A percentile compares a stretch with the other conserved stretches of the same genome.
These are phyloP conservation scores for Cyberlindnera lachancei DNA, from an alignment of 805 yeast genomes.

Conservation along the genomic window DNA sequence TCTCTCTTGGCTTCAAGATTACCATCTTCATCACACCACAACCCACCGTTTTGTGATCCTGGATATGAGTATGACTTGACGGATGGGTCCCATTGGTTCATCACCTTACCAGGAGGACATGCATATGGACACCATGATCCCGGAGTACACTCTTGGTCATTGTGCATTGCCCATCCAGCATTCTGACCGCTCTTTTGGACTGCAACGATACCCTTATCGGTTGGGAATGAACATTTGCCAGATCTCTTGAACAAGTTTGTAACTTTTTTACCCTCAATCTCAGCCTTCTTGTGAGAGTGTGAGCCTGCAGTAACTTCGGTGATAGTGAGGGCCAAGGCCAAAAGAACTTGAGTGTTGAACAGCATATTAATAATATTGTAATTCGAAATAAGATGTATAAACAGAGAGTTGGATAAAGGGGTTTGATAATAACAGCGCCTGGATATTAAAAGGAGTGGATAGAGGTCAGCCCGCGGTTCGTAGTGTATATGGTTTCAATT, in stretches of 20 bases:
- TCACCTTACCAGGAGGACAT: constrained; percentile 79
- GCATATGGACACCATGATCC: constrained; percentile 91
- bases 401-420: too few relatives aligned
- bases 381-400: too few relatives aligned
- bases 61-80: constrained; percentile 74
- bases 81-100: constrained; percentile 82
- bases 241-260: constrained; percentile 24
- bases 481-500: too few relatives aligned
- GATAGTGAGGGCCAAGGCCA: constrained; percentile 1
- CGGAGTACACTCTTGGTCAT: constrained; percentile 62
- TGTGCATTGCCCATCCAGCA: constrained; percentile 85
- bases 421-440: too few relatives aligned
- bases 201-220: constrained; percentile 57
- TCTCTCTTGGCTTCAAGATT: constrained; percentile 53
- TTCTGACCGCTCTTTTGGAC: constrained; percentile 51
- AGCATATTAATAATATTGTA: constrained; percentile 1
- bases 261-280: constrained; percentile 22
- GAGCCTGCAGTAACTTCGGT: constrained; percentile 1
- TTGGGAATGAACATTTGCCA: constrained; percentile 62
- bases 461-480: too few relatives aligned
- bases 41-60: constrained; percentile 74
- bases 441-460: too few relatives aligned
- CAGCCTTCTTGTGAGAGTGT: neutral
- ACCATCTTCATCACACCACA: constrained; percentile 70
- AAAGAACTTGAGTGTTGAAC: neutral